Evolutionary conservation across 495 filamentous ascomycete genomes (phyloP), one percentile per base, ranked within the genome.

Genomic region (Trichoderma gamsii): DNA sequence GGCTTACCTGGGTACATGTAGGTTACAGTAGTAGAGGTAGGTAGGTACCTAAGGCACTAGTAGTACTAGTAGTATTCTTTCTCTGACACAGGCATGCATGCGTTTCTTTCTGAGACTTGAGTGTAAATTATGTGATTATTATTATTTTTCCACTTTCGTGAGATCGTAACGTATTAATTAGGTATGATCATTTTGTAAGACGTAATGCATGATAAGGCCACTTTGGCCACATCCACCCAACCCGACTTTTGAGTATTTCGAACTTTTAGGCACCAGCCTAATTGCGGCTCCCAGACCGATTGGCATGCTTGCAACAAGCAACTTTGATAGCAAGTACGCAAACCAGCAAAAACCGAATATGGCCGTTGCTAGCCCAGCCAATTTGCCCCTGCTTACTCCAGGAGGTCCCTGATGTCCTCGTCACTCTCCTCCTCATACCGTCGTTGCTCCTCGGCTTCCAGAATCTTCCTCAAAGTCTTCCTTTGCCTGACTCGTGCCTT

Each of bases 381-480:
- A 35, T 35, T 27, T 21, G 61, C 35, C 32, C 64, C 4, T 41
- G n/a, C 72, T 38, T 87, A 86, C 73, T 92, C 87, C 81, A 86
- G 83, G 73, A 93, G 85, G 72, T 89, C 88, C 74, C 85, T 88
- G 66, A 88, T 84, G 72, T 89, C 88, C 49, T 88, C 76, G 71
- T 88, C 85, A 76, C 75, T 79, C 72, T 72, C 76, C 18, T 76
- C 73, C 71, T 84, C 80, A 63, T 76, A 73, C 41, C 80, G 70
- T 67, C 76, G 69, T 69, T 71, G 73, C 72, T 82, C 88, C 76
- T 77, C 84, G 72, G 69, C 87, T 43, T 82, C 81, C 56, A 84
- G 69, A 52, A 85, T 68, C 72, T 82, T 80, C 78, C 81, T 85
- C 68, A 91, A 81, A 71, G 86, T 76, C 67, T 87, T 83, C 23